A percentile compares a stretch with the other conserved stretches of the same genome.
Conservation (phyloP, 2,329 filamentous ascomycete genomes). For the Graphiopsis chlorocephala region DNA sequence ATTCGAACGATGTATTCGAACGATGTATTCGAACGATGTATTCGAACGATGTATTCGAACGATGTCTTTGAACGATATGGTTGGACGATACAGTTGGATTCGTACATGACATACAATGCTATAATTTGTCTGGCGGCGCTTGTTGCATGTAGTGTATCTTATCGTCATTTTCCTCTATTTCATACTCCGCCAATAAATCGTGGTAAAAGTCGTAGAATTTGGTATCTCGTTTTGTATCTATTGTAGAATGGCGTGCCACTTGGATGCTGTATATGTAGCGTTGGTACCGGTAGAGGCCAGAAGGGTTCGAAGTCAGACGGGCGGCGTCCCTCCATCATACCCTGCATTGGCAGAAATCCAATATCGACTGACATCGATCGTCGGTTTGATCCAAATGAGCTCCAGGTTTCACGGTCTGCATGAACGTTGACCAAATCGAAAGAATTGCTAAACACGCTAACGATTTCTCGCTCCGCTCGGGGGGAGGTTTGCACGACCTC, state of each 20-base stretch:
- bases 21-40: background rate
- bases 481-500: background rate
- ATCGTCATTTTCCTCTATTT: background rate
- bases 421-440: slow-evolving; percentile 2
- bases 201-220: slow-evolving; percentile 14
- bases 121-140: background rate
- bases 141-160: background rate
- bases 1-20: background rate
- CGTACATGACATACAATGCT: background rate
- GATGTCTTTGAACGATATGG: too few species aligned
- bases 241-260: background rate
- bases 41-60: background rate
- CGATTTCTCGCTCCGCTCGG: background rate
- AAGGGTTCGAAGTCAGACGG: background rate
- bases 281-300: background rate
- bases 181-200: slow-evolving; percentile 4
- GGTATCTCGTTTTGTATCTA: background rate
- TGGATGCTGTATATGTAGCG: background rate
- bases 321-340: background rate
- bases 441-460: slow-evolving; percentile 5
- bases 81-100: too few species aligned
- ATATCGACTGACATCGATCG: slow-evolving; percentile 15
- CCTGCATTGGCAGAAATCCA: background rate
- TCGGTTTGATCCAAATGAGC: background rate
- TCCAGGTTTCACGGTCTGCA: background rate